A percentile compares a stretch with the other conserved stretches of the same genome.
phyloP scores from a whole-genome alignment of 805 yeast species.

The Clavispora phyllophila region DNA sequence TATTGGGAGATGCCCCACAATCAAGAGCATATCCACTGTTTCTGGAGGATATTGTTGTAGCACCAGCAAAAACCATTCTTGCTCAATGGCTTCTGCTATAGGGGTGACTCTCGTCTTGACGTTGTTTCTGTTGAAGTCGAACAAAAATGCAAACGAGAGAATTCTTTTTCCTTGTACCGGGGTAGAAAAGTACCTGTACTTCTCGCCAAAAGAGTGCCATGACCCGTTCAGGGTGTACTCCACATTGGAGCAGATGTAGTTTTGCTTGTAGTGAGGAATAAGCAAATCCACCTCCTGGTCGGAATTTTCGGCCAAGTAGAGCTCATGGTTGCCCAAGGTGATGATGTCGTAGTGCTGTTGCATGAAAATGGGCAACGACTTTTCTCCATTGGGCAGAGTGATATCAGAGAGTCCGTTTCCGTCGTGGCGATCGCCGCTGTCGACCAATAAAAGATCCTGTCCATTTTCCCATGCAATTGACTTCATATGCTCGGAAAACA shows the following conservation, averaged over 20 bases:
- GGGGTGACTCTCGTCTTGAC: constrained; percentile 59
- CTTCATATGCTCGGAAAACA: constrained; percentile 55
- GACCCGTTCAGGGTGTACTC: constrained; percentile 42
- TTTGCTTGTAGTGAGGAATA: constrained; percentile 54
- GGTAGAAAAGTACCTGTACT: constrained; percentile 62
- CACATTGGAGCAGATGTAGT: constrained; percentile 70
- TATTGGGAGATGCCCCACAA: constrained; percentile 76
- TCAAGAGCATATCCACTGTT: constrained; percentile 58
- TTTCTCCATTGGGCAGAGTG: constrained; percentile 64
- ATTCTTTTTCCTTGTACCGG: constrained; percentile 45
- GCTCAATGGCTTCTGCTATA: constrained; percentile 46
- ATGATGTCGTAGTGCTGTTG: constrained; percentile 67
- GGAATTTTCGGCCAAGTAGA: constrained; percentile 64
- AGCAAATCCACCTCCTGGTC: constrained; percentile 58
- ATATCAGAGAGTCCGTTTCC: constrained; percentile 89
- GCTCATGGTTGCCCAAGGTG: constrained; percentile 88
- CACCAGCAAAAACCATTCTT: constrained; percentile 60
- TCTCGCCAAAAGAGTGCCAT: constrained; percentile 63
- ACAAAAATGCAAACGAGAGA: constrained; percentile 73
- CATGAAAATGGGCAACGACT: constrained; percentile 59
- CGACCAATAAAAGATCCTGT: constrained; percentile 69
- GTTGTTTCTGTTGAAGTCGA: constrained; percentile 65
- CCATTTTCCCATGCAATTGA: constrained; percentile 37
- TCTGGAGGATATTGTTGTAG: constrained; percentile 25
- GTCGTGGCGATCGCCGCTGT: constrained; percentile 91